phyloP scores from a whole-genome alignment of 192 early-diverging fungal genomes.

The Backusella macrospora region DNA sequence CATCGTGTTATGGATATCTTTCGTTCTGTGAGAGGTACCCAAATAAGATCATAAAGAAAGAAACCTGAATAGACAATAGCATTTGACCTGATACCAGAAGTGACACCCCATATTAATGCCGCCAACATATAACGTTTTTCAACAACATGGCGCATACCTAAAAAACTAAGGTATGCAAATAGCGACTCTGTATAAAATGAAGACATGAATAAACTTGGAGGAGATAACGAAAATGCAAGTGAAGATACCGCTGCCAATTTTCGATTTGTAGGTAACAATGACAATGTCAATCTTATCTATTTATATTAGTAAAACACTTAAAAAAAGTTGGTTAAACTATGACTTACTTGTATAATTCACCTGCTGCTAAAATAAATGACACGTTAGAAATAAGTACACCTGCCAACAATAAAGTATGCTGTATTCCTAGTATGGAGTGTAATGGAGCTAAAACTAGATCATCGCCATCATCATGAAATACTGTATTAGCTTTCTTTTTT shows the following conservation, averaged over 20 bases:
- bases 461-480: neutral
- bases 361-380: constrained; percentile 74
- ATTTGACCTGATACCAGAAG: constrained; percentile 75
- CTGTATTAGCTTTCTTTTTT: neutral
- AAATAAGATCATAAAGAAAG: constrained; percentile 71
- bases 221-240: constrained; percentile 74
- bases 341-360: constrained; percentile 67
- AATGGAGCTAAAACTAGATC: constrained; percentile 57
- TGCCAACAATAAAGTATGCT: constrained; percentile 52
- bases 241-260: constrained; percentile 66
- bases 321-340: neutral
- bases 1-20: neutral
- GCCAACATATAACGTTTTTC: constrained; percentile 56
- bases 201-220: constrained; percentile 86
- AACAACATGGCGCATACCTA: constrained; percentile 66
- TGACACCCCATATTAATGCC: constrained; percentile 63
- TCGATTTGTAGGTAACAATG: constrained; percentile 36
- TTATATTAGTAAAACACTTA: neutral
- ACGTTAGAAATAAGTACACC: constrained; percentile 78
- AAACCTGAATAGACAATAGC: constrained; percentile 82
- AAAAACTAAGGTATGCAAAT: constrained; percentile 80
- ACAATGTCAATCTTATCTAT: constrained; percentile 23
- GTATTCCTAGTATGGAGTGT: constrained; percentile 35
- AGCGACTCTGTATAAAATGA: constrained; percentile 86
- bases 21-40: constrained; percentile 4